Conservation (phyloP, 176 grass and related monocot genomes). For the Bromus sterilis region DNA sequence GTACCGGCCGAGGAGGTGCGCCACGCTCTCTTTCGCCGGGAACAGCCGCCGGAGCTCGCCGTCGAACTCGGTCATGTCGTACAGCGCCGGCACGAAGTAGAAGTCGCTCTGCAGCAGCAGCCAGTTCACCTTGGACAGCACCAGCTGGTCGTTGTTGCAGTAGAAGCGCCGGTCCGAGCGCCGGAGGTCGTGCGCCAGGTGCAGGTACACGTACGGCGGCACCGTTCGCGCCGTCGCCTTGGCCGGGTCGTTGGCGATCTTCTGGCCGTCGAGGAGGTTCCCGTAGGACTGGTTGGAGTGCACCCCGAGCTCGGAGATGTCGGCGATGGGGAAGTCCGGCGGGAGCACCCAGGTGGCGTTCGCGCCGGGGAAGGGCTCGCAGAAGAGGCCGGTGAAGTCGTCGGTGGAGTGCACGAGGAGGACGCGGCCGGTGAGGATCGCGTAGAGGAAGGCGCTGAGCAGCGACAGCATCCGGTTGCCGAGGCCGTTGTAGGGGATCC, state of each 20-base stretch:
- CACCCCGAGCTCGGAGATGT: neutral
- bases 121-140: constrained; percentile 52
- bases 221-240: neutral
- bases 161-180: constrained; percentile 37
- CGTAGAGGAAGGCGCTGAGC: constrained; percentile 41
- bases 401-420: constrained; percentile 20
- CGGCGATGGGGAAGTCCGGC: constrained; percentile 33
- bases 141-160: constrained; percentile 42
- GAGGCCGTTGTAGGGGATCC: constrained; percentile 42
- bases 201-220: constrained; percentile 59
- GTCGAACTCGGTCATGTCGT: constrained; percentile 23
- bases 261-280: constrained; percentile 20
- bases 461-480: constrained; percentile 63
- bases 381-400: constrained; percentile 53
- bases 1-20: constrained; percentile 47
- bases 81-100: constrained; percentile 45
- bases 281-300: constrained; percentile 23
- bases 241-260: constrained; percentile 2
- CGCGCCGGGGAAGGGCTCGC: constrained; percentile 52
- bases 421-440: constrained; percentile 51
- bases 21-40: constrained; percentile 46
- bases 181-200: constrained; percentile 17
- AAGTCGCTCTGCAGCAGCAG: constrained; percentile 39
- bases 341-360: constrained; percentile 38
- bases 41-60: constrained; percentile 41